Evolutionary conservation across 2,329 filamentous ascomycete genomes (phyloP), one percentile per base, ranked within the genome.

Genomic region (Raffaelea ambrosiae): DNA sequence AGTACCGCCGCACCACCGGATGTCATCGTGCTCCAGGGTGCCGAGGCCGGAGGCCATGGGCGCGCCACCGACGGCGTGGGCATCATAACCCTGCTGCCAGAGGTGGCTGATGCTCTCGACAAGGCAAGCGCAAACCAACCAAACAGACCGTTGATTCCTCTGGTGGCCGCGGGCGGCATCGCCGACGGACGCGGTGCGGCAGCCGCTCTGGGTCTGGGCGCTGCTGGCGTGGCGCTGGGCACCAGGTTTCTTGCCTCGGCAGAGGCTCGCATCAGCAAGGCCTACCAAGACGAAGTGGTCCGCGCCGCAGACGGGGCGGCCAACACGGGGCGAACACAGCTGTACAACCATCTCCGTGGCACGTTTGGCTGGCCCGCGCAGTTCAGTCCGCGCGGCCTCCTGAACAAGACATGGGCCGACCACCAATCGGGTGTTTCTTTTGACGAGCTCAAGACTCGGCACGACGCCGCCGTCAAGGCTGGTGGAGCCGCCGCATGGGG

Each of bases 91-190:
- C 61, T 84, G 3, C 59, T 84, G 35, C 78, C 78, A 0, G 80
- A 84, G 62, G 69, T 81, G 9, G 63, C 61, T 43, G 70, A 72
- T 49, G 66, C 73, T 47, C 52, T 82, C 1, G 65, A 68, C 55
- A 67, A 67, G 47, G 43, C 54, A 0, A 61, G 56, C 4, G 60
- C 57, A 21, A 57, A 61, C 1, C n/a, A n/a, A n/a, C n/a, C n/a
- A n/a, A n/a, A 29, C 26, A 29, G 7, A 7, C 26, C 7, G 26
- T 7, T 7, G 7, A 54, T 71, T 16, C 63, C 58, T 3, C 57
- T 83, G 1, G 57, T 82, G 3, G 80, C 77, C 4, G 75, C 80
- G 3, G 81, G 81, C 2, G 81, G 81, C 0, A 77, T 84, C 47
- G 68, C 68, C 5, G 73, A 82, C 48, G 72, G 71, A 1, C 66